Conservation (phyloP, 2,329 filamentous ascomycete species). For the Tolypocladium amazonense region DNA sequence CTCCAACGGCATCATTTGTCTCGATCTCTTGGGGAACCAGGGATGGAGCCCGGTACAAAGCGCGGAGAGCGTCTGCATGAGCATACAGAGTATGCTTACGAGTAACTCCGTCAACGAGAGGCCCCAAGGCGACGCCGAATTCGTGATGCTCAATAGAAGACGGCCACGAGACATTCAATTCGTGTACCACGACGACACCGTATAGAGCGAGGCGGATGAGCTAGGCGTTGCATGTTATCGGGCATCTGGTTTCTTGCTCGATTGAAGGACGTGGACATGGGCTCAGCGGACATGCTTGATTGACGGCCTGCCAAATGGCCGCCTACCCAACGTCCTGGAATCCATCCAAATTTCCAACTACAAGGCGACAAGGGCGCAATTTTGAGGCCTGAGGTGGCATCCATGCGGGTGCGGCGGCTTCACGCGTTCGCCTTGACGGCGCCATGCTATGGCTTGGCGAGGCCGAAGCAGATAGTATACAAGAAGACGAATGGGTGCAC, state of each 20-base stretch:
- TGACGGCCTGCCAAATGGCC: not conserved
- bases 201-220: conserved; percentile 27
- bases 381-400: not conserved
- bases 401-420: not conserved
- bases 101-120: conserved; percentile 88
- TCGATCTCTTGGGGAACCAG: conserved; percentile 77
- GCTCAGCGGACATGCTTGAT: not conserved
- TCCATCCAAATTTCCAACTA: not conserved
- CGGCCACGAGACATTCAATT: conserved; percentile 86
- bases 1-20: conserved; percentile 96
- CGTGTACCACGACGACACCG: conserved; percentile 82
- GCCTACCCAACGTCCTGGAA: not conserved
- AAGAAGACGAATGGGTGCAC: not conserved
- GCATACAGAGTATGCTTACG: conserved; percentile 95
- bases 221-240: not conserved
- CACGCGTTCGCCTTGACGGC: not conserved
- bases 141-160: conserved; percentile 69
- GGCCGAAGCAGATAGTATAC: not conserved
- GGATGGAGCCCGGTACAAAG: conserved; percentile 97
- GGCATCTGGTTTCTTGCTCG: not conserved
- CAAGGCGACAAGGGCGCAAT: not conserved
- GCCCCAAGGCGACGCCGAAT: conserved; percentile 81
- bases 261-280: not conserved
- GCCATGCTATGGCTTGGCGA: not conserved
- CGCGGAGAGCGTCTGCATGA: conserved; percentile 94